phyloP scores from a whole-genome alignment of 805 yeast species.

The Pichia occidentalis region DNA sequence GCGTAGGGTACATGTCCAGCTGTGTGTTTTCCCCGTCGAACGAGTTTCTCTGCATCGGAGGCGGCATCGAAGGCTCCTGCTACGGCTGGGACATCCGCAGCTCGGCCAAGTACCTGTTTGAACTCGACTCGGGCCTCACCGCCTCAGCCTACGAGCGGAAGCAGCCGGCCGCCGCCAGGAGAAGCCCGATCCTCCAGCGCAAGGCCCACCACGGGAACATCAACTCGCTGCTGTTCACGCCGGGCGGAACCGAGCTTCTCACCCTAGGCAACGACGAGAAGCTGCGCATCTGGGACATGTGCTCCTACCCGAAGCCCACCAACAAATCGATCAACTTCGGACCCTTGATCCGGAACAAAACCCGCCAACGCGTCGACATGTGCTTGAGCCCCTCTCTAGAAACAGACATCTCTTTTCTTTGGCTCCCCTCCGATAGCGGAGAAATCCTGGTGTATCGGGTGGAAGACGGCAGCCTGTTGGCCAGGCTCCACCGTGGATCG shows the following conservation, averaged over 20 bases:
- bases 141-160: slow-evolving; percentile 15
- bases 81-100: slow-evolving; percentile 82
- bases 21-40: slow-evolving; percentile 62
- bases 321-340: slow-evolving; percentile 72
- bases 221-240: slow-evolving; percentile 74
- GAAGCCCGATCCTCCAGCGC: slow-evolving; percentile 15
- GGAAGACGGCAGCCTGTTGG: slow-evolving; percentile 55
- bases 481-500: slow-evolving; percentile 44
- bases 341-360: slow-evolving; percentile 63
- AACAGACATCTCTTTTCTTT: slow-evolving; percentile 48
- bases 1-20: slow-evolving; percentile 26
- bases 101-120: slow-evolving; percentile 54
- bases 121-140: slow-evolving; percentile 44
- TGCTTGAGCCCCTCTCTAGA: slow-evolving; percentile 46
- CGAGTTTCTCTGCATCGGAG: slow-evolving; percentile 60
- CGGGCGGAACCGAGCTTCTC: slow-evolving; percentile 52
- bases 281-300: slow-evolving; percentile 72
- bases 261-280: slow-evolving; percentile 78
- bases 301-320: slow-evolving; percentile 36
- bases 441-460: slow-evolving; percentile 55
- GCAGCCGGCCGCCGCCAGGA: not conserved
- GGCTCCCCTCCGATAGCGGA: slow-evolving; percentile 73
- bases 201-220: slow-evolving; percentile 75
- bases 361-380: slow-evolving; percentile 50
- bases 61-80: slow-evolving; percentile 76